Base-by-base conservation (phyloP, 805 yeast species). In the Kuraishia piskuri region DNA sequence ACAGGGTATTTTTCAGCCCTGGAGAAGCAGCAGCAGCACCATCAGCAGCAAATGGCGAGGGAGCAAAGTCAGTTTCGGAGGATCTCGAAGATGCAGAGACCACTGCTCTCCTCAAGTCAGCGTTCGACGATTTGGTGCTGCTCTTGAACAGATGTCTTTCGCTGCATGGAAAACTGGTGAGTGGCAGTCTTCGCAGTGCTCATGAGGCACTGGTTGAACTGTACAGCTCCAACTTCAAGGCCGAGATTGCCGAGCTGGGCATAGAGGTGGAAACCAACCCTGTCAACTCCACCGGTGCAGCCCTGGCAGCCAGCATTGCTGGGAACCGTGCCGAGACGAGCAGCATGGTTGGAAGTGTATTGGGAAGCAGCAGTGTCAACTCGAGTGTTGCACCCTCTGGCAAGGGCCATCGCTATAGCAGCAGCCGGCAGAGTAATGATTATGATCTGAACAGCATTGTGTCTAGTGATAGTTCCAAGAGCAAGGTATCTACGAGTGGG, bases 121-220 rank as follows among this genome's bases (percentile, higher is more conserved):
- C 88, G 8, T 88, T 88, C 67, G 74, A 81, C 62, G 90, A 86
- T 63, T 75, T 90, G 63, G 79, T 89, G 2, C 64, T 74, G n/a
- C 76, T 85, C 24, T 72, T 90, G 61, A 77, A 75, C 66, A 72
- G 86, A 52, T 83, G 94, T 64, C 73, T 90, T 55, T 71, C 75
- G 21, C 73, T 88, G 49, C 96, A 90, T 64, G 88, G 83, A 1
- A 75, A 78, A 58, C 71, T 87, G 55, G 76, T 87, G 17, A 80
- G 87, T 2, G 63, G 73, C 1, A 63, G 73, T 12, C 72, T 88
- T 72, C 77, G 71, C 58, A 76, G 78, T 1, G 78, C 88, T 22
- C 96, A 90, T 62, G 78, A 78, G n/a, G 77, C 83, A 14, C 72
- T 90, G 68, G 76, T 82, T 44, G 78, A 76, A 36, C 68, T 89